A percentile compares a stretch with the other conserved stretches of the same genome.
These are phyloP conservation scores for Pythium aristosporum DNA, from an alignment of 352 stramenopile genomes.

Conservation along the genomic window DNA sequence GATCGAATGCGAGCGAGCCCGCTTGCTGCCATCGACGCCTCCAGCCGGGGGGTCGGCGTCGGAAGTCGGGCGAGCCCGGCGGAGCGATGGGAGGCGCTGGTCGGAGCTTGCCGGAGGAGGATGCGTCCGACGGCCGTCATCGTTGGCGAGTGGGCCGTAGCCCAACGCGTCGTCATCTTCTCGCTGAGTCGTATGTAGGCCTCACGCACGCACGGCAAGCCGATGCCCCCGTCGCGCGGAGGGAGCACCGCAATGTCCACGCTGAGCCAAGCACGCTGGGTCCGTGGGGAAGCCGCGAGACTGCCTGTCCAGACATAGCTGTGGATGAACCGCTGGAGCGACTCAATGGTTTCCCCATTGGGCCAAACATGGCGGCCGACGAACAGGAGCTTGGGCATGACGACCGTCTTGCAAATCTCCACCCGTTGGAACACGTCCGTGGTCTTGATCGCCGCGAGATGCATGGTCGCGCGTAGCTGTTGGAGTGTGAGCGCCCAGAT, in stretches of 20 bases:
- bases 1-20: neutral
- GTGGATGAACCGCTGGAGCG: conserved; percentile 3
- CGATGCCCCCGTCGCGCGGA: neutral
- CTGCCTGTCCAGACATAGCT: conserved; percentile 1
- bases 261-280: neutral
- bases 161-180: neutral
- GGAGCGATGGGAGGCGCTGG: neutral
- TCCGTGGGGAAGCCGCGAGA: neutral
- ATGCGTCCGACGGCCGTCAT: neutral
- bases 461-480: neutral
- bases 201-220: neutral
- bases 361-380: conserved; percentile 7
- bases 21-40: neutral
- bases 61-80: neutral
- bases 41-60: neutral
- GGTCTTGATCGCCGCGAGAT: neutral
- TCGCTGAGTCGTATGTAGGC: neutral
- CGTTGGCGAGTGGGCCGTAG: neutral
- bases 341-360: neutral
- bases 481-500: conserved; percentile 7
- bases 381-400: conserved; percentile 16
- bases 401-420: neutral
- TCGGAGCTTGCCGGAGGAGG: neutral
- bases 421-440: conserved; percentile 6
- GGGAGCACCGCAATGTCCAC: neutral